A percentile compares a stretch with the other conserved stretches of the same genome.
Evolutionary conservation across 2,329 filamentous ascomycete genomes (phyloP).

Genomic region (Aspergillus unguis): DNA sequence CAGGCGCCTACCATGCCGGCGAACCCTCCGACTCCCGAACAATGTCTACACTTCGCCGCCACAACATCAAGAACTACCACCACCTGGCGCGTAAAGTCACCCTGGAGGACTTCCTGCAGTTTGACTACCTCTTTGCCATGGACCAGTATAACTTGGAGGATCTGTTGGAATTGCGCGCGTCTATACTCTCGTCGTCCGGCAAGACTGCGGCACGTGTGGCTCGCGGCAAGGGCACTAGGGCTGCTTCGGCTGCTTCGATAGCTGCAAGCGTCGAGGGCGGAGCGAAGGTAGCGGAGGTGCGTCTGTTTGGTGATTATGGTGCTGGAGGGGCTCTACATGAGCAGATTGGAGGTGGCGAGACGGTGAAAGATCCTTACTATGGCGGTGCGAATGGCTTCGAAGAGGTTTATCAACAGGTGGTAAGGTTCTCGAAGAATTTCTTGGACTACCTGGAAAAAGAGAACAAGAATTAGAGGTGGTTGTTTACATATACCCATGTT

Average conservation of each 20-base stretch:
- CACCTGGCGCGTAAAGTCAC: conserved; percentile 73
- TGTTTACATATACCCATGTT: conserved; percentile 21
- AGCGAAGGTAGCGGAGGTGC: conserved; percentile 53
- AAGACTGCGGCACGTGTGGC: conserved; percentile 17
- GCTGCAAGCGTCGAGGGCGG: conserved; percentile 31
- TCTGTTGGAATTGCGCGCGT: conserved; percentile 58
- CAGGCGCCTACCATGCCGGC: conserved; percentile 79
- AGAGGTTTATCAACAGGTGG: conserved; percentile 79
- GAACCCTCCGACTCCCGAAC: conserved; percentile 77
- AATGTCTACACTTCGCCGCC: conserved; percentile 68
- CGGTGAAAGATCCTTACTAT: conserved; percentile 89
- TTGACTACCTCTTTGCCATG: conserved; percentile 96
- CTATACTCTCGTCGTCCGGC: conserved; percentile 50
- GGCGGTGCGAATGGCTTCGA: conserved; percentile 78
- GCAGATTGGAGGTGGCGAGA: conserved; percentile 54
- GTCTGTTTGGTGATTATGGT: conserved; percentile 83
- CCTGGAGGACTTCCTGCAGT: conserved; percentile 71
- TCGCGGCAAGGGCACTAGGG: conserved; percentile 33
- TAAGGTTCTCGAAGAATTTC: conserved; percentile 73
- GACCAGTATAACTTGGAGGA: conserved; percentile 76
- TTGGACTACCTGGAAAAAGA: conserved; percentile 54
- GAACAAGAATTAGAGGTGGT: conserved; percentile 11
- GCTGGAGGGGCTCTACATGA: conserved; percentile 46
- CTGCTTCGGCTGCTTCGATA: conserved; percentile 34
- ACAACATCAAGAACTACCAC: conserved; percentile 73